Evolutionary conservation across 306 rosid species (phyloP), one percentile per base, ranked within the genome.

Genomic region (Fagus sylvatica): DNA sequence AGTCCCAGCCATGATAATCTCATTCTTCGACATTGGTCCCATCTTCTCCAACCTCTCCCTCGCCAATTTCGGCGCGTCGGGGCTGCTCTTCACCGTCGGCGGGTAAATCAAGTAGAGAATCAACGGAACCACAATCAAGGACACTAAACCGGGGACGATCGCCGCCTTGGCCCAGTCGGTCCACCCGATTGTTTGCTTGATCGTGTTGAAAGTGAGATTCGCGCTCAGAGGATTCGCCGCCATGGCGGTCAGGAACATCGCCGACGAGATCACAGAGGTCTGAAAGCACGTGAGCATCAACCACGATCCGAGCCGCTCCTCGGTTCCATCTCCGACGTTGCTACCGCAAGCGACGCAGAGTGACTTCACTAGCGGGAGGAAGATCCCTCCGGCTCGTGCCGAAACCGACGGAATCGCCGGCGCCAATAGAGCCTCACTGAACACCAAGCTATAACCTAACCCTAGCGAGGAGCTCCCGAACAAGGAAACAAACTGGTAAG

Each of bases 341-440:
- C 99, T 96, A 3, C 99, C 99, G 69, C 98, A 95, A 2, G 98
- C 98, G 4, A 88, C 96, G 67, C 98, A 95, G 1, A 95, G 85
- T 1, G 98, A 84, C 82, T 95, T 92, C 55, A 95, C 98, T 80
- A 95, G 40, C 0, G 98, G 98, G 22, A 95, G 84, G 79, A 95
- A 95, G n/a, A 92, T 95, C 11, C 98, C 98, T 2, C 98, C 98
- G 0, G 98, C 93, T 43, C 98, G 81, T 1, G 98, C 98, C 0
- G 98, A 95, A 62, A 95, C 98, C 0, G 98, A 95, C 0, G 98
- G 98, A 49, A 95, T 95, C 0, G 98, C 98, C 60, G 98, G 98
- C 0, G 98, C 98, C 62, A 95, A 78, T 28, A 96, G 46, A 0
- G 99, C 99, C 83, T 96, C 99, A 39, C 99, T 93, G 78, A 96